Evolutionary conservation across 148 eudicot species (phyloP).

Genomic region (Camellia granthamiana): DNA sequence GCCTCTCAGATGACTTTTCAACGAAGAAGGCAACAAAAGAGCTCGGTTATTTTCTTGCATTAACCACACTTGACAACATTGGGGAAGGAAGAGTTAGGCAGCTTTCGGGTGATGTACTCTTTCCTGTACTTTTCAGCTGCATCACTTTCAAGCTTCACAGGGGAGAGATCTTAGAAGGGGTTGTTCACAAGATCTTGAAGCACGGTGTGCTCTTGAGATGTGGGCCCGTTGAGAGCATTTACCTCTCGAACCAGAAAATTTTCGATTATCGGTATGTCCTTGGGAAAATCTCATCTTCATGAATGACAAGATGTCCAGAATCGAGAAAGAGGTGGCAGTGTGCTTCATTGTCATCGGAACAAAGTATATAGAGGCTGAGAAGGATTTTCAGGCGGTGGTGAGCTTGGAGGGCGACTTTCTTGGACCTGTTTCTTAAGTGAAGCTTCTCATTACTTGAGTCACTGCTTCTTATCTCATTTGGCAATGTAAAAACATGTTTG

Average conservation of each 20-base stretch:
- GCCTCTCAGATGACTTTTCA: slow-evolving; percentile 61
- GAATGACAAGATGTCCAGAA: slow-evolving; percentile 51
- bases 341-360: slow-evolving; percentile 49
- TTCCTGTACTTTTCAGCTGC: slow-evolving; percentile 62
- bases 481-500: background rate
- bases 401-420: slow-evolving; percentile 64
- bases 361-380: slow-evolving; percentile 59
- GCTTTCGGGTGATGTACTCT: slow-evolving; percentile 62
- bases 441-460: background rate
- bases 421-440: slow-evolving; percentile 40
- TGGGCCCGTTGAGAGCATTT: slow-evolving; percentile 62
- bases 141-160: slow-evolving; percentile 49
- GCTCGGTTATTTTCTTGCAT: slow-evolving; percentile 60
- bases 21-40: slow-evolving; percentile 55
- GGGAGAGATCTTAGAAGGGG: slow-evolving; percentile 66
- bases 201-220: slow-evolving; percentile 63
- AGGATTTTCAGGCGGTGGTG: slow-evolving; percentile 56
- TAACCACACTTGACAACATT: slow-evolving; percentile 47
- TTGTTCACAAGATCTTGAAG: slow-evolving; percentile 59
- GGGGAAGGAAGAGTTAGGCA: slow-evolving; percentile 72
- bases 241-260: slow-evolving; percentile 63
- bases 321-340: slow-evolving; percentile 54
- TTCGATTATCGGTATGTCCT: slow-evolving; percentile 52
- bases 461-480: background rate
- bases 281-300: slow-evolving; percentile 68